A percentile compares a stretch with the other conserved stretches of the same genome.
phyloP scores from a whole-genome alignment of 2,329 filamentous ascomycete genomes.

The Arthrocladium fulminans region DNA sequence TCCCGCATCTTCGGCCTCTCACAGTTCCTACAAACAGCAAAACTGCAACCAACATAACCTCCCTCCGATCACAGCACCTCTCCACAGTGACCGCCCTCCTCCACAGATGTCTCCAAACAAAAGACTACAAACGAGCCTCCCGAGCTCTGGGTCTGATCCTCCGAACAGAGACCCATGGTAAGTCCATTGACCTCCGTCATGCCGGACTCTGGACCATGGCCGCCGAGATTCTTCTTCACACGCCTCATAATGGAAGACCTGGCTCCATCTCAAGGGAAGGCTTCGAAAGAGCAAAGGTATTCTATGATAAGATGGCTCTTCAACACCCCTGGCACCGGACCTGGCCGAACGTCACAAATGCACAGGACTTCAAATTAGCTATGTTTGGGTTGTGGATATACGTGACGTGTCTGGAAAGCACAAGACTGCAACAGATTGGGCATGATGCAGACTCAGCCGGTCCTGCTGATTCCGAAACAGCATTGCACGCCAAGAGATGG shows the following conservation, averaged over 20 bases:
- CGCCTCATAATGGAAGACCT: neutral
- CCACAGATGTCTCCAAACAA: constrained; percentile 61
- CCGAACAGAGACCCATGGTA: constrained; percentile 49
- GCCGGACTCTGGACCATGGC: constrained; percentile 73
- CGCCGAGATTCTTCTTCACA: constrained; percentile 69
- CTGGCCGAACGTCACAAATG: constrained; percentile 51
- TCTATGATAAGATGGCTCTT: constrained; percentile 70
- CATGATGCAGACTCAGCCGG: constrained; percentile 26
- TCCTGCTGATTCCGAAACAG: neutral
- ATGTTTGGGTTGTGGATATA: constrained; percentile 77
- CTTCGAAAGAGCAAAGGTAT: constrained; percentile 52
- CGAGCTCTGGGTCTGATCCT: constrained; percentile 68
- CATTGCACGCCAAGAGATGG: constrained; percentile 28
- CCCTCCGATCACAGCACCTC: constrained; percentile 47
- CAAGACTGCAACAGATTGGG: constrained; percentile 32
- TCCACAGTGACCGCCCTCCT: constrained; percentile 59
- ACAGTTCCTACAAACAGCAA: constrained; percentile 22
- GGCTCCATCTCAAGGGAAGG: constrained; percentile 30
- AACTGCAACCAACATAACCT: constrained; percentile 22
- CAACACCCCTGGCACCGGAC: constrained; percentile 63
- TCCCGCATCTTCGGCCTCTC: constrained; percentile 26
- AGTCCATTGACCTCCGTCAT: constrained; percentile 57
- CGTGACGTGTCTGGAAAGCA: constrained; percentile 55
- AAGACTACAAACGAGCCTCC: constrained; percentile 62
- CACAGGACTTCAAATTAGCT: constrained; percentile 70